Evolutionary conservation across 257 asterid species (phyloP).

Genomic region (Misopates orontium): DNA sequence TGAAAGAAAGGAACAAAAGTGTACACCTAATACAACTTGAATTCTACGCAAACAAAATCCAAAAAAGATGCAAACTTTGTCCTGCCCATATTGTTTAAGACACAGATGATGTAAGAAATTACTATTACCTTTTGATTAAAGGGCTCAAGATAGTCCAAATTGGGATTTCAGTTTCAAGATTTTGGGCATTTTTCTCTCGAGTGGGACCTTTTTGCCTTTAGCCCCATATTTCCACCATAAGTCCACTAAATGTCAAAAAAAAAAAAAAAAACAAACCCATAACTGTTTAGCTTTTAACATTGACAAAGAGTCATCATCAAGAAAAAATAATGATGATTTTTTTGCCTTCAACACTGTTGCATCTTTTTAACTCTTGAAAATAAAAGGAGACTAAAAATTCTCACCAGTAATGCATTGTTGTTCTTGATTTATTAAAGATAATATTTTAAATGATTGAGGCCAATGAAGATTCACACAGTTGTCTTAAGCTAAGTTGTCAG

Average conservation of each 20-base stretch:
- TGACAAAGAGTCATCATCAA: constrained; percentile 32
- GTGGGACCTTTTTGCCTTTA: constrained; percentile 37
- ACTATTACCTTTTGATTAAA: constrained; percentile 15
- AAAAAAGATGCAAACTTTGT: constrained; percentile 26
- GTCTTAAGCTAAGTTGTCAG: no score
- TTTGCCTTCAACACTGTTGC: constrained; percentile 24
- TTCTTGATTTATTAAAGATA: no score
- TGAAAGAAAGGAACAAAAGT: constrained; percentile 28
- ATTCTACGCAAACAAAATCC: constrained; percentile 52
- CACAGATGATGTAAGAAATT: constrained; percentile 31
- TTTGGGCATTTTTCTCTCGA: constrained; percentile 37
- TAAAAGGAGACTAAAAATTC: neutral
- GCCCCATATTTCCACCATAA: constrained; percentile 36
- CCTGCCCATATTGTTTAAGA: constrained; percentile 19
- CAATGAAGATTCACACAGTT: no score
- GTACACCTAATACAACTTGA: constrained; percentile 37
- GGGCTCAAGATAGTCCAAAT: constrained; percentile 22
- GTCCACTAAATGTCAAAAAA: constrained; percentile 47
- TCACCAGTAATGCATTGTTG: no score
- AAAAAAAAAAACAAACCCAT: constrained; percentile 21
- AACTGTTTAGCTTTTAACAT: constrained; percentile 39
- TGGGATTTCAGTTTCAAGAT: constrained; percentile 35
- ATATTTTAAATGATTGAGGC: no score
- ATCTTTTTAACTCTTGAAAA: constrained; percentile 7
- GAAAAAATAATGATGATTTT: constrained; percentile 25